Base-by-base conservation (phyloP, 2,329 filamentous ascomycete genomes). In the Monosporascus sp. region DNA sequence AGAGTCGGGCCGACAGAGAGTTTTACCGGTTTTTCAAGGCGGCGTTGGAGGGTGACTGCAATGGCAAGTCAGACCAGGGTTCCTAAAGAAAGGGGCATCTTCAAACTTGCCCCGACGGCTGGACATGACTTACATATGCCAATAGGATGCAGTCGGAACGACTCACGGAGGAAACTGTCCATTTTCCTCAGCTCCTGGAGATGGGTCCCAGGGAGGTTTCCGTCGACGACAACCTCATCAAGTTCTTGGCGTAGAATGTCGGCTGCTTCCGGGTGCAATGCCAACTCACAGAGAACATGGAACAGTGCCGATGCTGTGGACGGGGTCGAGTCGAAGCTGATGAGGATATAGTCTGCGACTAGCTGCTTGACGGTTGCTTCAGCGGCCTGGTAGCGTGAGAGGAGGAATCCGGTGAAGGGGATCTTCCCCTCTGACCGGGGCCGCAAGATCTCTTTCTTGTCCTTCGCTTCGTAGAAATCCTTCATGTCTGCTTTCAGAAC, bases 161-260 rank as follows among this genome's bases (percentile, higher is more conserved):
- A 51, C 35, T 57, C 53, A 14, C 55, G 51, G 5, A 57, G 37
- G 35, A 57, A 53, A 22, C 55, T 55, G 31, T 57, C 55, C 55
- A 57, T 51, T 39, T 38, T 53, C n/a, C 31, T 35, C 1, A 57
- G 31, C 37, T 55, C 53, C 15, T 51, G 46, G 7, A 57, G 53
- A 48, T 57, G 53, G 38, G 55, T 53, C 15, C 25, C 17, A 3
- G 55, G 48, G 15, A 50, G 48, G 20, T 39, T 39, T n/a, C 48
- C 48, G n/a, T 50, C 48, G 5, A 39, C 48, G 17, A 50, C 22
- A 22, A 50, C 36, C 18, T 41, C 35, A 3, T 50, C 31, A 41
- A 55, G 18, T 31, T 57, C 55, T 8, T 47, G n/a, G 2, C 55
- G 50, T 3, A 57, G 49, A 6, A 51, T 38, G 7, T 55, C 50